Evolutionary conservation across 768 basidiomycete species (phyloP).

Genomic region (Kwoniella newhampshirensis): DNA sequence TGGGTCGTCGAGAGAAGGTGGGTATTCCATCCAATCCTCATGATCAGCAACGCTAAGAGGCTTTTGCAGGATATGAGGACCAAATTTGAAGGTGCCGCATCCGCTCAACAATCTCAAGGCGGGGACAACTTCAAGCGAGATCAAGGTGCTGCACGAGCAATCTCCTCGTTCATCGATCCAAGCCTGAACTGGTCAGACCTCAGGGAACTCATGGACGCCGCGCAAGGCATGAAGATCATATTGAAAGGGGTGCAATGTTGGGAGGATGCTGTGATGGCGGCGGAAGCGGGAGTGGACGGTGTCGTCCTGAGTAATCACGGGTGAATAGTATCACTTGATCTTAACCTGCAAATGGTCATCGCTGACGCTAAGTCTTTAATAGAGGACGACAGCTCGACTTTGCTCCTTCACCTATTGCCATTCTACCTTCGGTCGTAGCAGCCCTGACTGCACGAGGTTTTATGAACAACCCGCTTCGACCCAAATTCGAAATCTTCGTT

Average conservation of each 20-base stretch:
- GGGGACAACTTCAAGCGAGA: constrained; percentile 67
- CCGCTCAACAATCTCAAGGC: constrained; percentile 48
- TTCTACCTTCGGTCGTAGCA: constrained; percentile 79
- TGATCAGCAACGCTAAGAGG: neutral
- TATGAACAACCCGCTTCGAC: constrained; percentile 57
- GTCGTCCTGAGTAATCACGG: constrained; percentile 48
- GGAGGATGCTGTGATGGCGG: constrained; percentile 83
- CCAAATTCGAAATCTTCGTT: constrained; percentile 80
- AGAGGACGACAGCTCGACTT: constrained; percentile 43
- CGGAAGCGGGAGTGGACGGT: constrained; percentile 56
- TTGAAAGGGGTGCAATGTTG: constrained; percentile 86
- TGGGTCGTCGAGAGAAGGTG: constrained; percentile 85
- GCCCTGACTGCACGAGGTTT: constrained; percentile 67
- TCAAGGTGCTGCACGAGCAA: constrained; percentile 91
- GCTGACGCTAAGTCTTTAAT: constrained; percentile 1
- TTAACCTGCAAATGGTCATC: constrained; percentile 36
- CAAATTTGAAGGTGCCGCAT: constrained; percentile 83
- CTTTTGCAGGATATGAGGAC: constrained; percentile 77
- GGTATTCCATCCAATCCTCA: constrained; percentile 3
- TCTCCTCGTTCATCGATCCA: constrained; percentile 95
- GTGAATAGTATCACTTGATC: constrained; percentile 9
- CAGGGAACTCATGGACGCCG: constrained; percentile 71
- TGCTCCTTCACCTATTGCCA: constrained; percentile 81
- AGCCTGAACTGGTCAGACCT: constrained; percentile 82
- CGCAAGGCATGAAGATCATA: constrained; percentile 76